A percentile compares a stretch with the other conserved stretches of the same genome.
Conservation (phyloP, 352 stramenopile species). For the Pythium insidiosum region DNA sequence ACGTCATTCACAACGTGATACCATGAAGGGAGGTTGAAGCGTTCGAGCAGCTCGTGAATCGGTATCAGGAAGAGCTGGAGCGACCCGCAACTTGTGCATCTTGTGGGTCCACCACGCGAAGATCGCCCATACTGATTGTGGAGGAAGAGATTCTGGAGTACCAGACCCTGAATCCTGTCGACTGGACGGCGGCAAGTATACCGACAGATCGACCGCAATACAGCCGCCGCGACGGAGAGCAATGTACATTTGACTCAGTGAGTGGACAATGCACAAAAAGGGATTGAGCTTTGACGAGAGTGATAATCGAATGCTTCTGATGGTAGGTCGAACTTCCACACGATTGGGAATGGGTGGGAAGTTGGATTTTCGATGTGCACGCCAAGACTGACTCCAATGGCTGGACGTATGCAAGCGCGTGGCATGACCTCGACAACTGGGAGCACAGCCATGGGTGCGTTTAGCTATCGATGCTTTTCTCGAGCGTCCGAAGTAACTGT, state of each 20-base stretch:
- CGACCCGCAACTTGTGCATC: neutral
- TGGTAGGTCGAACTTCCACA: too few species aligned
- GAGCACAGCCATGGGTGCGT: slow-evolving; percentile 5
- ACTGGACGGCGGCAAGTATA: slow-evolving; percentile 14
- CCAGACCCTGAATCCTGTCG: slow-evolving; percentile 27
- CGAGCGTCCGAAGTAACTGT: neutral
- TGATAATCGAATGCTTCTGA: too few species aligned
- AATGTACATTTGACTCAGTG: too few species aligned
- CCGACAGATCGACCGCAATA: slow-evolving; percentile 16
- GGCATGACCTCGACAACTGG: slow-evolving; percentile 12
- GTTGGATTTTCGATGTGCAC: slow-evolving; percentile 37
- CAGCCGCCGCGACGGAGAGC: slow-evolving; percentile 21
- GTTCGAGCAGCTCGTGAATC: slow-evolving; percentile 46
- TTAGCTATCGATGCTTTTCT: neutral
- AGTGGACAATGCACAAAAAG: too few species aligned
- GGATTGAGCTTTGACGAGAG: too few species aligned
- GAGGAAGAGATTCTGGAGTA: slow-evolving; percentile 53
- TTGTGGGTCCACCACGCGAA: neutral
- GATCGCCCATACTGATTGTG: slow-evolving; percentile 5
- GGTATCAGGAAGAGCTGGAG: slow-evolving; percentile 49
- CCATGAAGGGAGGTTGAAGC: slow-evolving; percentile 51
- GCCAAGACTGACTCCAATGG: slow-evolving; percentile 39
- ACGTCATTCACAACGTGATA: too few species aligned
- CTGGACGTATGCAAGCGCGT: slow-evolving; percentile 42
- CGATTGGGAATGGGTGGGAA: slow-evolving; percentile 60